Percentiles rank a stretch among this genome's conserved stretches.
Conservation (phyloP, 257 asterid genomes). For the Primulina tabacum region DNA sequence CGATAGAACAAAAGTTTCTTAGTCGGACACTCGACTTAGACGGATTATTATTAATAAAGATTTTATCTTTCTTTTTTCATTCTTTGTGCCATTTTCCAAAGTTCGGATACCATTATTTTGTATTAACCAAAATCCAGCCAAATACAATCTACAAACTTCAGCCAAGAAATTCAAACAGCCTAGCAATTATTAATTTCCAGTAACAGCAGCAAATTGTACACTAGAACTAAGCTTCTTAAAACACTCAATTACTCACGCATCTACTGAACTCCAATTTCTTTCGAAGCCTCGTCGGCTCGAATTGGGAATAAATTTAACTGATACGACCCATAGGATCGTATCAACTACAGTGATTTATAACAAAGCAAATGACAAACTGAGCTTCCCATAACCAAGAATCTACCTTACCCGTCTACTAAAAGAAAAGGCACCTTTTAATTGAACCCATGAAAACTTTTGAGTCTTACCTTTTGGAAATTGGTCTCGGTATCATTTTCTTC, state of each 20-base stretch:
- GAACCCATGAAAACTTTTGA: no score
- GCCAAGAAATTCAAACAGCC: neutral
- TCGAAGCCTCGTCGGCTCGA: neutral
- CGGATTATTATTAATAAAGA: neutral
- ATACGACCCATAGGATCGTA: no score
- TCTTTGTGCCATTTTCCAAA: neutral
- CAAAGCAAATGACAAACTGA: neutral
- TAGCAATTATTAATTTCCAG: constrained; percentile 7
- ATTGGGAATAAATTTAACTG: neutral
- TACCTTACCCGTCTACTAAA: neutral
- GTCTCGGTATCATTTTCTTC: neutral
- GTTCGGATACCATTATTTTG: neutral
- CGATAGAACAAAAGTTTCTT: neutral
- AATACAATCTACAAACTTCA: neutral
- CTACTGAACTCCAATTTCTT: neutral
- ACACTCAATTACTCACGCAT: neutral
- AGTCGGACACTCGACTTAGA: neutral
- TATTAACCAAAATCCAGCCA: neutral
- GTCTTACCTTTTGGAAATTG: neutral
- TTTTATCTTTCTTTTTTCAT: neutral
- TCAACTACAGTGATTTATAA: no score
- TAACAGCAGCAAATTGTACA: neutral
- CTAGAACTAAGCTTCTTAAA: neutral
- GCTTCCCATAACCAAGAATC: neutral
- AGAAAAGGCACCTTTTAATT: no score